A percentile compares a stretch with the other conserved stretches of the same genome.
Evolutionary conservation across 225 moss, liverwort and hornwort species (phyloP).

Genomic region (Sphagnum contortum): DNA sequence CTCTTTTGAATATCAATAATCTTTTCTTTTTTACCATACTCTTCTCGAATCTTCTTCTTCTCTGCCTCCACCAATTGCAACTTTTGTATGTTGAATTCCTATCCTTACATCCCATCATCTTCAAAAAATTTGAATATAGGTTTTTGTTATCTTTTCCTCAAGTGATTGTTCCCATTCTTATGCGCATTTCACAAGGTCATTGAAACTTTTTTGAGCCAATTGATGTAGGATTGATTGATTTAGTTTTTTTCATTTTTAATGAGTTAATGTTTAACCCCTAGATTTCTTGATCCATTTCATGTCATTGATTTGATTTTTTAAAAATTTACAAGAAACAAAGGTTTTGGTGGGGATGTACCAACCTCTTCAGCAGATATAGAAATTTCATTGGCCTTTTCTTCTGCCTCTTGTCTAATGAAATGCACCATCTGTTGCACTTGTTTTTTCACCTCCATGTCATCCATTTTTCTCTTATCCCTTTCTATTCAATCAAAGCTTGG

Average conservation of each 20-base stretch:
- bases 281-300: neutral
- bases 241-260: neutral
- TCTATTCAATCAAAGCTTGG: neutral
- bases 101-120: conserved; percentile 1
- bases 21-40: conserved; percentile 65
- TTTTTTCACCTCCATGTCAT: conserved; percentile 56
- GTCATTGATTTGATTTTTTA: neutral
- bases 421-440: conserved; percentile 97
- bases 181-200: neutral
- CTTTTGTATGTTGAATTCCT: conserved; percentile 83
- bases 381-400: conserved; percentile 91
- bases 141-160: no score
- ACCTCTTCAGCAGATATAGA: conserved; percentile 66
- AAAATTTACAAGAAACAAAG: neutral
- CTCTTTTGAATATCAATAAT: conserved; percentile 55
- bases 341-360: neutral
- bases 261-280: neutral
- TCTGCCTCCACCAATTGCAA: conserved; percentile 62
- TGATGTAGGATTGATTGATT: neutral
- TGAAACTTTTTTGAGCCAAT: neutral
- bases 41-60: conserved; percentile 59
- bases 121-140: no score
- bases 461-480: conserved; percentile 35
- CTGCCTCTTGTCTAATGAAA: conserved; percentile 84
- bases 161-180: no score